These are phyloP conservation scores for Actinomortierella wolfii DNA, from an alignment of 371 early-diverging fungal species.

Conservation along the genomic window DNA sequence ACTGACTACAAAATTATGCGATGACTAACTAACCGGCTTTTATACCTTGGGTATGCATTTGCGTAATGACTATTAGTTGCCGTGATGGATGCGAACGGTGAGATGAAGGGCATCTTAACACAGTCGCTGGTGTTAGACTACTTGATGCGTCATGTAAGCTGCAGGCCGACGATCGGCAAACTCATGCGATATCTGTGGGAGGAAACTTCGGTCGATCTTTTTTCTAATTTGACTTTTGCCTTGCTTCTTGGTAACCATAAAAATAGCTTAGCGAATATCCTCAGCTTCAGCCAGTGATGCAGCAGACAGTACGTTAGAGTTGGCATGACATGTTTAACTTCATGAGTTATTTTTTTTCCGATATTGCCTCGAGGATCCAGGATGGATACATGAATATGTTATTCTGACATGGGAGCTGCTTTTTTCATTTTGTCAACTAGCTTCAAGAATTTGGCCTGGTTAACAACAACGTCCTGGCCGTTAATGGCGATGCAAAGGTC, in stretches of 20 bases:
- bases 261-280: conserved; percentile 40
- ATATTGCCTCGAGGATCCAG: conserved; percentile 19
- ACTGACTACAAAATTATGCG: no score
- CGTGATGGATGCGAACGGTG: conserved; percentile 38
- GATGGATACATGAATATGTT: no score
- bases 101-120: conserved; percentile 73
- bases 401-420: no score
- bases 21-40: no score
- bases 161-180: neutral
- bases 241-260: neutral
- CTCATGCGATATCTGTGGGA: neutral
- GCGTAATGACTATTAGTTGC: conserved; percentile 24
- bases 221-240: neutral
- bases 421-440: neutral
- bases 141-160: conserved; percentile 50
- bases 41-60: neutral
- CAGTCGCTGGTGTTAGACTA: conserved; percentile 75
- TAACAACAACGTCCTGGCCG: conserved; percentile 58
- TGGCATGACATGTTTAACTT: neutral
- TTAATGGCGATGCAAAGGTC: conserved; percentile 45
- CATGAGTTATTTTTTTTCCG: neutral
- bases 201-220: neutral
- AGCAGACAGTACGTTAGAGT: conserved; percentile 26
- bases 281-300: conserved; percentile 43
- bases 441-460: conserved; percentile 59